Percentiles rank a stretch among this genome's conserved stretches.
These are phyloP conservation scores for Podospora fimiseda DNA, from an alignment of 495 filamentous ascomycete species.

Conservation along the genomic window DNA sequence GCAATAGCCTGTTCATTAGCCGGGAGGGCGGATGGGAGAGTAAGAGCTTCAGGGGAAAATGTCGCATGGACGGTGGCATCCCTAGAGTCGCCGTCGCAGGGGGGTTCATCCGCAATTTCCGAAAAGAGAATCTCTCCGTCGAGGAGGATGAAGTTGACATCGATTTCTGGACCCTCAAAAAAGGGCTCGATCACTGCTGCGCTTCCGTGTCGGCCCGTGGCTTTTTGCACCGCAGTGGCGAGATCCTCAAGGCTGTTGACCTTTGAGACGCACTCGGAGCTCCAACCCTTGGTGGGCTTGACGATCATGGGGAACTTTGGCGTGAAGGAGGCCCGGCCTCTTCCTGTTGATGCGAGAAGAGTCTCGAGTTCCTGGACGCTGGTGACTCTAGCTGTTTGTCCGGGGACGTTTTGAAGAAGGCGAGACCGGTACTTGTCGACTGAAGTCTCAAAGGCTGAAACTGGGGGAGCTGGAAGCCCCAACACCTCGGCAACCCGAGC, in stretches of 20 bases:
- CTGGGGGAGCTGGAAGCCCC: conserved; percentile 26
- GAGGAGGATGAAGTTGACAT: conserved; percentile 45
- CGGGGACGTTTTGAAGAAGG: conserved; percentile 27
- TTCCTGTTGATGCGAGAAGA: neutral
- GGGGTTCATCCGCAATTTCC: conserved; percentile 49
- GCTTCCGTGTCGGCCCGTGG: conserved; percentile 22
- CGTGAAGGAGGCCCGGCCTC: conserved; percentile 4
- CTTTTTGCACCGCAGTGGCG: conserved; percentile 18
- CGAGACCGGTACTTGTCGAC: conserved; percentile 40
- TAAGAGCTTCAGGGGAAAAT: conserved; percentile 35
- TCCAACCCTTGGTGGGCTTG: conserved; percentile 30
- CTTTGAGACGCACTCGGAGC: conserved; percentile 27
- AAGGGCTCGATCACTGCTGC: conserved; percentile 28
- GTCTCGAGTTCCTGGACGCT: conserved; percentile 17
- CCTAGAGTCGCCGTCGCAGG: conserved; percentile 35
- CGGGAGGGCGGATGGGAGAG: conserved; percentile 36
- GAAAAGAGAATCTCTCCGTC: conserved; percentile 46
- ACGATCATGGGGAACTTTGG: conserved; percentile 24
- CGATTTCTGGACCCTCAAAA: conserved; percentile 45
- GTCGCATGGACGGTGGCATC: conserved; percentile 21
- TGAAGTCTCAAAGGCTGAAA: conserved; percentile 34
- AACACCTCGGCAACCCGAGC: conserved; percentile 28
- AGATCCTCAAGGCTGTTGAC: conserved; percentile 19
- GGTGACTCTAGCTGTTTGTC: conserved; percentile 17
- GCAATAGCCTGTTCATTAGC: conserved; percentile 26